Conservation (phyloP, 176 grass and related monocot species). For the Cenchrus purpureus region DNA sequence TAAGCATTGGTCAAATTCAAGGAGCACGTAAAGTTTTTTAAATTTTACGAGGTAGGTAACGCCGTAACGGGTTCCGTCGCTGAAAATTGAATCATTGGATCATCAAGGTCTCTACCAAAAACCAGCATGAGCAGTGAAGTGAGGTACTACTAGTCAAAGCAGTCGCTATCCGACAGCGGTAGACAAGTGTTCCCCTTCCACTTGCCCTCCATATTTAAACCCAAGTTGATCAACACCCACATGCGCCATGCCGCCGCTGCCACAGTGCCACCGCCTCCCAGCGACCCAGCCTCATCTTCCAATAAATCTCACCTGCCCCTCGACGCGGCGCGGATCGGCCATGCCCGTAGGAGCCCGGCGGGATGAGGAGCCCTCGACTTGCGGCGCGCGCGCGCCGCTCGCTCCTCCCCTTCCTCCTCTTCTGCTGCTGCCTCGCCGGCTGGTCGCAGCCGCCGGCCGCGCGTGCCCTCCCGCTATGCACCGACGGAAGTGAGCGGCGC, state of each 20-base stretch:
- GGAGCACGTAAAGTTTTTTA: no score
- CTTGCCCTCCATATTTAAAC: slow-evolving; percentile 30
- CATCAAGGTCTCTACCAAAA: no score
- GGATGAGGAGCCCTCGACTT: not conserved
- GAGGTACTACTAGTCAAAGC: no score
- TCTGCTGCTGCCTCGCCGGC: slow-evolving; percentile 36
- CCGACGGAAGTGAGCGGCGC: slow-evolving; percentile 52
- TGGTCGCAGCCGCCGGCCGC: slow-evolving; percentile 31
- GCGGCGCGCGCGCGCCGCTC: not conserved
- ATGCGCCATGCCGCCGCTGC: not conserved
- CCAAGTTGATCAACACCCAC: slow-evolving; percentile 32
- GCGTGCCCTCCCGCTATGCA: slow-evolving; percentile 63
- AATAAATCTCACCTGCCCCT: slow-evolving; percentile 34
- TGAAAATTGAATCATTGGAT: no score
- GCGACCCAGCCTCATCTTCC: not conserved
- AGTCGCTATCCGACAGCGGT: no score
- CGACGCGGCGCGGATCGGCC: not conserved
- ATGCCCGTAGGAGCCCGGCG: slow-evolving; percentile 15
- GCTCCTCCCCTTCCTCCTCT: not conserved
- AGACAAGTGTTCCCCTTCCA: slow-evolving; percentile 13
- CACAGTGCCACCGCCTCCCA: not conserved
- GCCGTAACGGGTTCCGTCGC: no score
- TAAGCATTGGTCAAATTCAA: no score
- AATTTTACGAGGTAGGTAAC: no score
- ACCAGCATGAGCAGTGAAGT: no score